These are phyloP conservation scores for Yamadazyma sp. DNA, from an alignment of 805 yeast species.

Conservation along the genomic window DNA sequence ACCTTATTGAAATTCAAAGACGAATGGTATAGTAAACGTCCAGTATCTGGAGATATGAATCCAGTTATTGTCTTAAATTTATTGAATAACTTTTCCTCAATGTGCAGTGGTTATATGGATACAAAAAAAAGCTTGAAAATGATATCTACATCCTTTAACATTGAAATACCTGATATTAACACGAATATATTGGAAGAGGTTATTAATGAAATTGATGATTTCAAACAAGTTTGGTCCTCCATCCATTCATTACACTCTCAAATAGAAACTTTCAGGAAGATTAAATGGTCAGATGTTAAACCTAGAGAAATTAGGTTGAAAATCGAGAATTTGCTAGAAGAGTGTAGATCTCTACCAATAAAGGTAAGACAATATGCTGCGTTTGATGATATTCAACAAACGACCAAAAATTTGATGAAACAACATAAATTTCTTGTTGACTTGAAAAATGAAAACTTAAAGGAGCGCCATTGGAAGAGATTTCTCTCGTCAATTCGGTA, in stretches of 20 bases:
- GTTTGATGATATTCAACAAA: constrained; percentile 53
- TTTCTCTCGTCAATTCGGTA: constrained; percentile 35
- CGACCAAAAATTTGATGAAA: constrained; percentile 39
- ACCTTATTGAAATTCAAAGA: constrained; percentile 24
- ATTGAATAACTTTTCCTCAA: constrained; percentile 25
- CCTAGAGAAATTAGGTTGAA: constrained; percentile 43
- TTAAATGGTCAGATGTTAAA: constrained; percentile 49
- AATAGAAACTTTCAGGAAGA: constrained; percentile 39
- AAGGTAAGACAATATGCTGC: constrained; percentile 67
- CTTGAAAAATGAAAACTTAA: constrained; percentile 55
- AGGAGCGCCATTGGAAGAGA: constrained; percentile 64
- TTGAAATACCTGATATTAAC: constrained; percentile 7
- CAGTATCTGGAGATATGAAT: constrained; percentile 38
- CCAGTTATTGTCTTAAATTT: constrained; percentile 44
- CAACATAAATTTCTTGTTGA: constrained; percentile 38
- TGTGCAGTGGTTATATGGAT: constrained; percentile 9
- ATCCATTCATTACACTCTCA: constrained; percentile 50
- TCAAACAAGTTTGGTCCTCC: constrained; percentile 62
- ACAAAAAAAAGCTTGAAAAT: constrained; percentile 4
- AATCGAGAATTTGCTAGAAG: constrained; percentile 49
- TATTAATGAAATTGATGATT: constrained; percentile 51
- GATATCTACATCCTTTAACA: constrained; percentile 5
- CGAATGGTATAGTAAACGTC: constrained; percentile 51
- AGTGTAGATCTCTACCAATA: constrained; percentile 51
- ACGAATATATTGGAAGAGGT: constrained; percentile 25